phyloP scores from a whole-genome alignment of 805 yeast species.

The Cyberlindnera xishuangbannaensis region DNA sequence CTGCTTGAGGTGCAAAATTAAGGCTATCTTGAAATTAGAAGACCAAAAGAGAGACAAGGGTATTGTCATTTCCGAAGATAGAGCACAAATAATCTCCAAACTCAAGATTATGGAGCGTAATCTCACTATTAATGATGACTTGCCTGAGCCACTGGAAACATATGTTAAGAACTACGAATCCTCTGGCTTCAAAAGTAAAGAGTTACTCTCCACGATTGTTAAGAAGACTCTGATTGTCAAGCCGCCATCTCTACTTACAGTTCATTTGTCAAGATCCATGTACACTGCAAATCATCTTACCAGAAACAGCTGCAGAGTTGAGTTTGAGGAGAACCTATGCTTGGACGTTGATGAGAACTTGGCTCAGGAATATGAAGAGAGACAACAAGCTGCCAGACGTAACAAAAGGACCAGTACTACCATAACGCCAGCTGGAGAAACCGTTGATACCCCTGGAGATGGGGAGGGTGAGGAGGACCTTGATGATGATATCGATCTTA shows the following conservation, averaged over 20 bases:
- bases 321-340: slow-evolving; percentile 50
- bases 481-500: slow-evolving; percentile 23
- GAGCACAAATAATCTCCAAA: slow-evolving; percentile 28
- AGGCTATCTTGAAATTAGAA: slow-evolving; percentile 34
- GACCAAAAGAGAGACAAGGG: slow-evolving; percentile 17
- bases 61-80: slow-evolving; percentile 21
- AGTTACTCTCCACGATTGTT: slow-evolving; percentile 57
- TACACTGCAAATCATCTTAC: slow-evolving; percentile 61
- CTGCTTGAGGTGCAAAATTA: slow-evolving; percentile 64
- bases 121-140: slow-evolving; percentile 57
- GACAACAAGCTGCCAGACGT: slow-evolving; percentile 19
- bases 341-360: slow-evolving; percentile 40
- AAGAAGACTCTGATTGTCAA: slow-evolving; percentile 55
- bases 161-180: slow-evolving; percentile 43
- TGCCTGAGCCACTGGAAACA: slow-evolving; percentile 42
- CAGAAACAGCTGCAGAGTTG: slow-evolving; percentile 70
- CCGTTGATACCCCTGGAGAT: too few relatives aligned
- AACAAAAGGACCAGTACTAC: slow-evolving; percentile 10
- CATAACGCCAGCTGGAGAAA: slow-evolving; percentile 12
- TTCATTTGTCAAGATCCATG: slow-evolving; percentile 85
- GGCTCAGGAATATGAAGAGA: slow-evolving; percentile 25
- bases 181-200: slow-evolving; percentile 37
- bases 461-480: slow-evolving; percentile 8
- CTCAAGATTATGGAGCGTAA: slow-evolving; percentile 32
- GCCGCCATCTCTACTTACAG: slow-evolving; percentile 65